Percentiles rank a stretch among this genome's conserved stretches.
Evolutionary conservation across 2,329 filamentous ascomycete species (phyloP).

Genomic region (Diaporthe citri): DNA sequence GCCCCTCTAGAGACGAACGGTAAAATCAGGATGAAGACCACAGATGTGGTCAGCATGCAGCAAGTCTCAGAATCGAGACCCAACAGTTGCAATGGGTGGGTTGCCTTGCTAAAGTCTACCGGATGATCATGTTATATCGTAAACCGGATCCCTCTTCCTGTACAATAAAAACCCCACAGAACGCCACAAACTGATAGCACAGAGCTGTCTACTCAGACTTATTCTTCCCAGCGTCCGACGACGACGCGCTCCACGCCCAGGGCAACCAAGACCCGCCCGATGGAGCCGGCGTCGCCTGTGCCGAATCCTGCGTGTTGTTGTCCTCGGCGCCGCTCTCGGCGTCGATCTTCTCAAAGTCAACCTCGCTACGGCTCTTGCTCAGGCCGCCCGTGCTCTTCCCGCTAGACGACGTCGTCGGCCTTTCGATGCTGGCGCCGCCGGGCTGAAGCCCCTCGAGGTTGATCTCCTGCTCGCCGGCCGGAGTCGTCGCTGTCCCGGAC

Average conservation of each 20-base stretch:
- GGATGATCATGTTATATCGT: conserved; percentile 22
- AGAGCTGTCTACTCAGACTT: conserved; percentile 37
- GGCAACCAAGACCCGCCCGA: conserved; percentile 57
- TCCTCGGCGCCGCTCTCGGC: conserved; percentile 76
- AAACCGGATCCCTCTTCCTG: not conserved
- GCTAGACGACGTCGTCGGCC: conserved; percentile 59
- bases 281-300: conserved; percentile 47
- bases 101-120: conserved; percentile 29
- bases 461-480: conserved; percentile 2
- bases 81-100: not conserved
- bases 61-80: conserved; percentile 2
- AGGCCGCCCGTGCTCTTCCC: conserved; percentile 67
- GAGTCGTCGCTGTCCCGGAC: conserved; percentile 42
- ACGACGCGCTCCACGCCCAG: conserved; percentile 58
- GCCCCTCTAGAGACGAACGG: not conserved
- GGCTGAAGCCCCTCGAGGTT: conserved; percentile 20
- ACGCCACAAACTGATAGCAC: not conserved
- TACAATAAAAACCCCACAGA: not conserved
- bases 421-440: conserved; percentile 44
- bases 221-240: conserved; percentile 47
- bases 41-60: not conserved
- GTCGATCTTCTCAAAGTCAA: conserved; percentile 91
- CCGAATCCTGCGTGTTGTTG: conserved; percentile 50
- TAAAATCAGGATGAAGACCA: not conserved
- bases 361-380: conserved; percentile 86